phyloP scores from a whole-genome alignment of 345 rosid genomes.

The Salix dunnii region DNA sequence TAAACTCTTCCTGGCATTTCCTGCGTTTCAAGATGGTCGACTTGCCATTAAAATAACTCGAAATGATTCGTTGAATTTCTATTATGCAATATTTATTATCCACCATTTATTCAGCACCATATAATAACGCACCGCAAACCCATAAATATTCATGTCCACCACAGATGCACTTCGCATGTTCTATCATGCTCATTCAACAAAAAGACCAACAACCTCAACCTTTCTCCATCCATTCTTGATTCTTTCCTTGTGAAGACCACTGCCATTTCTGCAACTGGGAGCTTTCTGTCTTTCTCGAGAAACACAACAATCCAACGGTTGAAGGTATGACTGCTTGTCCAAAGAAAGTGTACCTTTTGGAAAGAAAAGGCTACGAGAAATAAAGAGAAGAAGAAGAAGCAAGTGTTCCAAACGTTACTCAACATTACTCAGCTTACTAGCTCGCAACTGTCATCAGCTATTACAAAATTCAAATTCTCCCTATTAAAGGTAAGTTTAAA shows the following conservation, averaged over 20 bases:
- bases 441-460: constrained; percentile 11
- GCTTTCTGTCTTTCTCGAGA: constrained; percentile 6
- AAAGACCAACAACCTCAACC: background rate
- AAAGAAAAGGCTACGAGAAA: constrained; percentile 9
- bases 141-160: constrained; percentile 20
- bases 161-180: constrained; percentile 10
- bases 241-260: background rate
- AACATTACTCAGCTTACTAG: constrained; percentile 14
- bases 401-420: constrained; percentile 36
- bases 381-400: constrained; percentile 28
- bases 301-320: constrained; percentile 17
- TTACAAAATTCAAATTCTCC: constrained; percentile 44
- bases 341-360: constrained; percentile 18
- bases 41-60: background rate
- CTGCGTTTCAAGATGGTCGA: background rate
- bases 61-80: constrained; percentile 7
- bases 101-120: constrained; percentile 11
- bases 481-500: constrained; percentile 38
- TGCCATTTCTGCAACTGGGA: constrained; percentile 18
- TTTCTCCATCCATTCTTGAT: background rate
- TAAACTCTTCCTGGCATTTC: background rate
- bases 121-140: constrained; percentile 3
- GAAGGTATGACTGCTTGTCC: background rate
- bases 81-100: background rate
- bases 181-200: background rate